These are phyloP conservation scores for Nepenthes gracilis DNA, from an alignment of 148 eudicot genomes.

Conservation along the genomic window DNA sequence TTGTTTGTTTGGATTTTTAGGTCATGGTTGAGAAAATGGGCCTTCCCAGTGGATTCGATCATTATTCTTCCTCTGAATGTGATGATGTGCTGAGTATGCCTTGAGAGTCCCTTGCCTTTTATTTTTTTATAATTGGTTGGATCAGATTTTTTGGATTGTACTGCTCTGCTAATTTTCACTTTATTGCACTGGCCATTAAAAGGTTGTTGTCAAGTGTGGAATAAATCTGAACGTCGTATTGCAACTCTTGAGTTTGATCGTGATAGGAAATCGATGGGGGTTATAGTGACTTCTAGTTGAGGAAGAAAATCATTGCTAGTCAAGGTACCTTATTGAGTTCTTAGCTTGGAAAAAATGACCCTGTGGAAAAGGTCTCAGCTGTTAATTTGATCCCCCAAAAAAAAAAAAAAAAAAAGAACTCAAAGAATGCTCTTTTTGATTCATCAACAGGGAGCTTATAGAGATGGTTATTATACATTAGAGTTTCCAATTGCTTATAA, in stretches of 20 bases:
- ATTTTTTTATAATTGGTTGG: not conserved
- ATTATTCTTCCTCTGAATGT: constrained; percentile 11
- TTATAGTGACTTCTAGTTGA: constrained; percentile 23
- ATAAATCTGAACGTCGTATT: constrained; percentile 17
- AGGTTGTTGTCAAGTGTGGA: constrained; percentile 31
- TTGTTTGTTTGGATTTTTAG: constrained; percentile 17
- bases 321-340: constrained; percentile 16
- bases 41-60: constrained; percentile 39
- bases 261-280: constrained; percentile 54
- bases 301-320: constrained; percentile 32
- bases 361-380: not conserved
- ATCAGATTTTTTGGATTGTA: not conserved
- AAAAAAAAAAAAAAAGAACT: no score
- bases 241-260: constrained; percentile 53
- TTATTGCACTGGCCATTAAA: not conserved
- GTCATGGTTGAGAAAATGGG: constrained; percentile 82
- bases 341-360: not conserved
- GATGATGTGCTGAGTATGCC: constrained; percentile 35
- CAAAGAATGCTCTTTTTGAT: no score
- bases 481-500: no score
- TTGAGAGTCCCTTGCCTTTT: not conserved
- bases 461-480: no score
- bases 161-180: not conserved
- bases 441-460: no score
- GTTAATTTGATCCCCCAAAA: not conserved